These are phyloP conservation scores for Puccinellia tenuiflora DNA, from an alignment of 176 grass and related monocot species.

Conservation along the genomic window DNA sequence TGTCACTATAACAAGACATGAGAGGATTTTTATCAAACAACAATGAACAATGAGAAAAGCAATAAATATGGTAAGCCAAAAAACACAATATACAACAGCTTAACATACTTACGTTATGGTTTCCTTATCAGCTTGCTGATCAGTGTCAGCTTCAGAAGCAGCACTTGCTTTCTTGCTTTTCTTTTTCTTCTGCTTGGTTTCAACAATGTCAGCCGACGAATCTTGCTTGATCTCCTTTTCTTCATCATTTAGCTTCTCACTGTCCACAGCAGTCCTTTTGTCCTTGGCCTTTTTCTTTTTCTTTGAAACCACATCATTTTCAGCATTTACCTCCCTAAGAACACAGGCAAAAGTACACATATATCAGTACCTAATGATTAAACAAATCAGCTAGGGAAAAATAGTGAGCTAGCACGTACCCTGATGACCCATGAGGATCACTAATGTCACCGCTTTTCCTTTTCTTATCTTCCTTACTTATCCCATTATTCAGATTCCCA, in stretches of 20 bases:
- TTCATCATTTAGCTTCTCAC: not conserved
- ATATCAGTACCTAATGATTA: not conserved
- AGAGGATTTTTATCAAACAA: not conserved
- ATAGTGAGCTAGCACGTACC: slow-evolving; percentile 26
- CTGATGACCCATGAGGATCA: slow-evolving; percentile 28
- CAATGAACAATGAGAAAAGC: not conserved
- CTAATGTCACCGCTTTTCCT: slow-evolving; percentile 49
- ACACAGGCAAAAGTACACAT: not conserved
- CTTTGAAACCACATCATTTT: slow-evolving; percentile 33
- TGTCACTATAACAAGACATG: not conserved
- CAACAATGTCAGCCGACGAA: slow-evolving; percentile 3
- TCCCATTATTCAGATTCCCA: not conserved
- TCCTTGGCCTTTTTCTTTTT: slow-evolving; percentile 68
- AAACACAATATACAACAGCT: not conserved
- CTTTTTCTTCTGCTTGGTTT: slow-evolving; percentile 47
- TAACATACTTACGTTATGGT: slow-evolving; percentile 25
- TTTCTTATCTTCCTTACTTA: slow-evolving; percentile 52
- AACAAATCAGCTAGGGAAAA: not conserved
- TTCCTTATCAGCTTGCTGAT: slow-evolving; percentile 27
- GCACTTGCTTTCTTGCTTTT: slow-evolving; percentile 40
- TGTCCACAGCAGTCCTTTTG: slow-evolving; percentile 26
- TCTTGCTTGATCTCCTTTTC: slow-evolving; percentile 25
- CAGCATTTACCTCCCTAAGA: slow-evolving; percentile 25
- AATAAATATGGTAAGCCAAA: not conserved
- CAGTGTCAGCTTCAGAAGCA: slow-evolving; percentile 27